Percentiles rank a stretch among this genome's conserved stretches.
phyloP scores from a whole-genome alignment of 2,329 filamentous ascomycete species.

The Ophiostoma angusticollis region DNA sequence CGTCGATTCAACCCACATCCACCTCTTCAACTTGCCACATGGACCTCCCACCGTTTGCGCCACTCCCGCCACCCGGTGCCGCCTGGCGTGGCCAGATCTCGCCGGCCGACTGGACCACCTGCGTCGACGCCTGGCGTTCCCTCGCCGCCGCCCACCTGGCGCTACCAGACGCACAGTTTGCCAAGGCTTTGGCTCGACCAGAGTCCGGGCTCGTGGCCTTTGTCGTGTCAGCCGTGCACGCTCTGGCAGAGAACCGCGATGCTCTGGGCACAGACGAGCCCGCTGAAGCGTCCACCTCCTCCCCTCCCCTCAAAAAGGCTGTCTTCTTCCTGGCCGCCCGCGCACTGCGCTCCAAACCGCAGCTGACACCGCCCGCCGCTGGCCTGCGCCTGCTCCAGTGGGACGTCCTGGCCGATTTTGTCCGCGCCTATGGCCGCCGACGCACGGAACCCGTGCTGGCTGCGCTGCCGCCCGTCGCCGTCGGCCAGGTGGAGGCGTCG shows the following conservation, averaged over 20 bases:
- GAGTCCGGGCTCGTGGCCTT: constrained; percentile 37
- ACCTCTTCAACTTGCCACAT: too few species aligned
- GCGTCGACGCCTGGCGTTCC: constrained; percentile 62
- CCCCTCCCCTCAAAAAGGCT: constrained; percentile 43
- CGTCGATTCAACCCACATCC: constrained; percentile 26
- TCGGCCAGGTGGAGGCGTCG: constrained; percentile 37
- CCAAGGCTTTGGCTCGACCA: constrained; percentile 32
- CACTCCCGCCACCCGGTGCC: constrained; percentile 55
- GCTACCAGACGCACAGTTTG: constrained; percentile 43
- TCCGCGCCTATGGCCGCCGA: constrained; percentile 53
- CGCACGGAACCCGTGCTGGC: constrained; percentile 38
- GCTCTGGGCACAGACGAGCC: too few species aligned
- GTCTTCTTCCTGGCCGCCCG: constrained; percentile 52
- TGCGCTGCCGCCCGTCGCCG: constrained; percentile 38
- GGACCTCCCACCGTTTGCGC: constrained; percentile 57
- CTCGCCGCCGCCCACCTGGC: constrained; percentile 54
- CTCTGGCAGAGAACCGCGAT: constrained; percentile 29
- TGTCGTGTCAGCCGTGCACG: constrained; percentile 51
- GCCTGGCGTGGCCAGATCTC: constrained; percentile 53
- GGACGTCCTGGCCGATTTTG: constrained; percentile 56
- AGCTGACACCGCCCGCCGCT: constrained; percentile 22
- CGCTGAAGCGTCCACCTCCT: constrained; percentile 20
- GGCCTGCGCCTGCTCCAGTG: constrained; percentile 52
- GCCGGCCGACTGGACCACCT: constrained; percentile 62
- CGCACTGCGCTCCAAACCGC: constrained; percentile 19